phyloP scores from a whole-genome alignment of 352 stramenopile genomes.

The Pelagophyceae sp. region DNA sequence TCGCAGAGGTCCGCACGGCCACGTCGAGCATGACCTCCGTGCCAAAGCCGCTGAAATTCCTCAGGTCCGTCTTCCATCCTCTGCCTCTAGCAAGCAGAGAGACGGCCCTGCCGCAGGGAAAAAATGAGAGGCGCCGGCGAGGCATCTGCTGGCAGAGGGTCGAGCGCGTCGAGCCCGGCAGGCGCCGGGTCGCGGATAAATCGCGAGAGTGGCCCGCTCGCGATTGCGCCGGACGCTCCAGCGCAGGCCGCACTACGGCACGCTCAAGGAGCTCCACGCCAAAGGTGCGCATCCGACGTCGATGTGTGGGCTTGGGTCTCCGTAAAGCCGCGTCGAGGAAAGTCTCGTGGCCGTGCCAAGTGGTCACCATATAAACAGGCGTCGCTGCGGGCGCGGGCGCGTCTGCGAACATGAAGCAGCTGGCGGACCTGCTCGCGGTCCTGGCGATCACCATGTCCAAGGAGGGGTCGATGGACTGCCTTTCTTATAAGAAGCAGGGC shows the following conservation, averaged over 20 bases:
- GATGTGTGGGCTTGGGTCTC: too few relatives aligned
- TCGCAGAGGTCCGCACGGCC: conserved; percentile 86
- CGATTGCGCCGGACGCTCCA: too few relatives aligned
- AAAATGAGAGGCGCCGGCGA: too few relatives aligned
- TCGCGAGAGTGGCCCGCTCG: too few relatives aligned
- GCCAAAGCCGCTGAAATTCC: conserved; percentile 98
- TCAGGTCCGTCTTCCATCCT: conserved; percentile 44
- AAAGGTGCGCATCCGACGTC: too few relatives aligned
- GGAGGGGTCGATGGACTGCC: conserved; percentile 62
- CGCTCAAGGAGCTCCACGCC: conserved; percentile 71
- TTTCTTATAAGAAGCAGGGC: conserved; percentile 77
- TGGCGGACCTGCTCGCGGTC: conserved; percentile 70
- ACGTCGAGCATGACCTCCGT: conserved; percentile 98
- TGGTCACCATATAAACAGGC: conserved; percentile 26
- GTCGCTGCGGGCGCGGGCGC: conserved; percentile 11
- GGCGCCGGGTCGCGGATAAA: too few relatives aligned
- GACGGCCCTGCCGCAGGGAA: too few relatives aligned
- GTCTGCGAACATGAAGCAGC: conserved; percentile 57
- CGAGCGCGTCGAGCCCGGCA: too few relatives aligned
- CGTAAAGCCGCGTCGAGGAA: too few relatives aligned
- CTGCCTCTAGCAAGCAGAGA: neutral
- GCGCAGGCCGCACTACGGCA: conserved; percentile 81
- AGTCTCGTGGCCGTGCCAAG: too few relatives aligned
- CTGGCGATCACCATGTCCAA: conserved; percentile 96
- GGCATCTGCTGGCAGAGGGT: too few relatives aligned